Evolutionary conservation across 306 rosid genomes (phyloP).

Genomic region (Pyrus bretschneideri): DNA sequence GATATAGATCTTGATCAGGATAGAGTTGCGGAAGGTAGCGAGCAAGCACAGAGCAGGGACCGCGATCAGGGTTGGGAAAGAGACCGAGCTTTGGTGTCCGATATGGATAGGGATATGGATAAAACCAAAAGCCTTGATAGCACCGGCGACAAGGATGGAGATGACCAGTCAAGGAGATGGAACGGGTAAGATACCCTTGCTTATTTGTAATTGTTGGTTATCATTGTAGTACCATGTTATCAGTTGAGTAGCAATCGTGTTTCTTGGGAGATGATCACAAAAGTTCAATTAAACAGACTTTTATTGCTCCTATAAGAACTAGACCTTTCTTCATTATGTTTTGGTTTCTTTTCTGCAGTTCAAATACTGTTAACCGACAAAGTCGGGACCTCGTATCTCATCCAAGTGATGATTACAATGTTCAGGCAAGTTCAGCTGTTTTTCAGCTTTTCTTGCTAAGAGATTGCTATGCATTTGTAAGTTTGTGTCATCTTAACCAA

Average conservation of each 20-base stretch:
- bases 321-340: neutral
- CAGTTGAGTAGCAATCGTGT: constrained; percentile 5
- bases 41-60: constrained; percentile 28
- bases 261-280: constrained; percentile 9
- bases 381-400: constrained; percentile 47
- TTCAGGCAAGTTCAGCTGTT: constrained; percentile 38
- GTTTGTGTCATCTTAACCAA: neutral
- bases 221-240: neutral
- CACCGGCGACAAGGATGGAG: constrained; percentile 36
- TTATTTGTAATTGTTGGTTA: neutral
- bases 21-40: constrained; percentile 26
- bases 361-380: constrained; percentile 25
- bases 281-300: neutral
- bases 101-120: constrained; percentile 39
- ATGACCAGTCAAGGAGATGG: constrained; percentile 40
- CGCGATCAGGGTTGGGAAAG: constrained; percentile 35
- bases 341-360: constrained; percentile 32
- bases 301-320: neutral
- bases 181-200: constrained; percentile 40
- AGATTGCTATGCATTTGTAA: neutral
- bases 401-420: constrained; percentile 30
- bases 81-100: constrained; percentile 32
- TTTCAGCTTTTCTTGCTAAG: constrained; percentile 20
- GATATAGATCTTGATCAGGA: constrained; percentile 37
- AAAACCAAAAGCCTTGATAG: constrained; percentile 34